These are phyloP conservation scores for Eucalyptus cloeziana DNA, from an alignment of 345 rosid genomes.

Conservation along the genomic window DNA sequence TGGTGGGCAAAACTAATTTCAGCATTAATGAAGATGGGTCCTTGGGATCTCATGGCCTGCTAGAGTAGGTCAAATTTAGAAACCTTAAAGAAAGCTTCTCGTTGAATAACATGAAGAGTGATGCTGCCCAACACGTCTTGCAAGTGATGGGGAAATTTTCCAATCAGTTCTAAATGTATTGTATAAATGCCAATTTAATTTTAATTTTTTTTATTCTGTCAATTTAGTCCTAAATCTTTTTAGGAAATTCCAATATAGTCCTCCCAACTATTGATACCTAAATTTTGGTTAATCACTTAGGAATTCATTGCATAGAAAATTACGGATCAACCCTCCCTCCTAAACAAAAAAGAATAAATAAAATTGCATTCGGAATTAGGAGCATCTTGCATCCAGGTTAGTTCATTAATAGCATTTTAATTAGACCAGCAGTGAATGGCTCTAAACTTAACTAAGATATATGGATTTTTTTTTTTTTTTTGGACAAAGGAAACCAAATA, in stretches of 20 bases:
- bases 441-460: no score
- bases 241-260: neutral
- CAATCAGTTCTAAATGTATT: neutral
- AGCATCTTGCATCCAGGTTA: no score
- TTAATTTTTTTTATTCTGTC: accelerated
- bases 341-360: no score
- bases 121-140: neutral
- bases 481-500: no score
- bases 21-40: neutral
- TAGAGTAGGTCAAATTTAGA: neutral
- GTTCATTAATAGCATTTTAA: no score
- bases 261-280: no score
- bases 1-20: neutral
- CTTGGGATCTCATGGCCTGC: neutral
- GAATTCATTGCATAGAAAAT: no score
- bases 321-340: no score
- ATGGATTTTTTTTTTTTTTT: no score
- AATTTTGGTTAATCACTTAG: no score
- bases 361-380: no score
- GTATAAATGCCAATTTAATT: neutral
- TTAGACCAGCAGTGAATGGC: no score
- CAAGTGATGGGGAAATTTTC: neutral
- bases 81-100: neutral
- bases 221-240: neutral
- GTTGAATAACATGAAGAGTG: neutral